Percentiles rank a stretch among this genome's conserved stretches.
Conservation (phyloP, 2,329 filamentous ascomycete species). For the Colletotrichum coccodes region DNA sequence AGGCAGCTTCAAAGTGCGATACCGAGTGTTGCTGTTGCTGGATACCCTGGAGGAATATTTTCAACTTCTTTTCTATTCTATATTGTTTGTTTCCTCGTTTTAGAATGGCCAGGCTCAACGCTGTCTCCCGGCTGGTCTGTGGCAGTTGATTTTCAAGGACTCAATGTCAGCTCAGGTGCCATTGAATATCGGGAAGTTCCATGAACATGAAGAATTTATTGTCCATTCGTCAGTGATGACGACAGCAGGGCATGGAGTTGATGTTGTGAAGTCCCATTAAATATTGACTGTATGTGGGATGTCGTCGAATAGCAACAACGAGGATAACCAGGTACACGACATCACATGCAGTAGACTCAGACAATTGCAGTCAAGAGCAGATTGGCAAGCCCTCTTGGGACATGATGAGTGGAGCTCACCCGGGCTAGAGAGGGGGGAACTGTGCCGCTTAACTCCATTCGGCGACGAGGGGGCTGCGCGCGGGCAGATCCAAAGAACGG, state of each 20-base stretch:
- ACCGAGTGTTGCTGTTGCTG: neutral
- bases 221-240: neutral
- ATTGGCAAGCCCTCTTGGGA: neutral
- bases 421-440: neutral
- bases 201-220: neutral
- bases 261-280: neutral
- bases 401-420: neutral
- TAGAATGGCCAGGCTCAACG: neutral
- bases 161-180: neutral
- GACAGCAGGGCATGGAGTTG: neutral
- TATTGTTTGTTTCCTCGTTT: neutral
- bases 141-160: neutral
- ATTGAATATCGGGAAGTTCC: neutral
- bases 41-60: neutral
- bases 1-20: neutral
- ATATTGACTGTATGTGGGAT: neutral
- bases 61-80: neutral
- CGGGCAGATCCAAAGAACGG: neutral
- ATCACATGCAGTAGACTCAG: neutral
- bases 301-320: neutral
- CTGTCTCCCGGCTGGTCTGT: neutral
- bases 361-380: neutral
- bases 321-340: neutral
- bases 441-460: constrained; percentile 17
- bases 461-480: constrained; percentile 9